A percentile compares a stretch with the other conserved stretches of the same genome.
Evolutionary conservation across 352 stramenopile genomes (phyloP).

Genomic region (Phytophthora foliorum): DNA sequence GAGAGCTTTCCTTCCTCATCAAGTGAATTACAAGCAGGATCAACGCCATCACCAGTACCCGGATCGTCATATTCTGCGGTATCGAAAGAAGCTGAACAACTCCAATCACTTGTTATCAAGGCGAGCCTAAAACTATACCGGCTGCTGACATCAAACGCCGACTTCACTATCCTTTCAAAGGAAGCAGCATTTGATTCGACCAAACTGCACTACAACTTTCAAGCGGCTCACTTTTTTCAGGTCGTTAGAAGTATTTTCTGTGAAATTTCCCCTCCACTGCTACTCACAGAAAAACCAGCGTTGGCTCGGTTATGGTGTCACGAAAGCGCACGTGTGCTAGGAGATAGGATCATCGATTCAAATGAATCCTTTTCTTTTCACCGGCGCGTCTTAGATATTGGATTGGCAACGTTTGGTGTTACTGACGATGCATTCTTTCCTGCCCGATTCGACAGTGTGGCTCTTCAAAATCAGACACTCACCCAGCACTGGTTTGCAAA

Average conservation of each 20-base stretch:
- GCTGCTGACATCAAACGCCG: slow-evolving; percentile 43
- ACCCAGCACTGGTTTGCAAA: slow-evolving; percentile 54
- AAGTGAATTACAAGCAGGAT: neutral
- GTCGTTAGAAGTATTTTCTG: slow-evolving; percentile 59
- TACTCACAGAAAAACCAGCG: slow-evolving; percentile 54
- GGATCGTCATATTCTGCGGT: neutral
- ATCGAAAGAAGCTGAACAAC: slow-evolving; percentile 45
- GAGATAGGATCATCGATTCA: slow-evolving; percentile 55
- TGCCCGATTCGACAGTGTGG: slow-evolving; percentile 10
- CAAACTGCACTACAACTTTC: slow-evolving; percentile 72
- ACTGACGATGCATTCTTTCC: slow-evolving; percentile 51
- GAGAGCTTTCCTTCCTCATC: slow-evolving; percentile 30
- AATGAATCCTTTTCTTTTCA: slow-evolving; percentile 54
- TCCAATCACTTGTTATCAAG: slow-evolving; percentile 58
- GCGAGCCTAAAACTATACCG: slow-evolving; percentile 66
- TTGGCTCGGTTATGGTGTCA: slow-evolving; percentile 81
- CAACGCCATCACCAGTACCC: neutral
- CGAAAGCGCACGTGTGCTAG: slow-evolving; percentile 62
- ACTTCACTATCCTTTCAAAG: slow-evolving; percentile 34
- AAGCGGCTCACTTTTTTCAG: slow-evolving; percentile 46
- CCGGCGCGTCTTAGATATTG: slow-evolving; percentile 55
- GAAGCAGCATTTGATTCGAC: slow-evolving; percentile 16
- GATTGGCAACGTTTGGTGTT: slow-evolving; percentile 54
- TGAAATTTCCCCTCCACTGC: slow-evolving; percentile 40
- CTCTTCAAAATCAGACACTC: slow-evolving; percentile 26